Base-by-base conservation (phyloP, 805 yeast species). In the Saccharomyces cerevisiae region DNA sequence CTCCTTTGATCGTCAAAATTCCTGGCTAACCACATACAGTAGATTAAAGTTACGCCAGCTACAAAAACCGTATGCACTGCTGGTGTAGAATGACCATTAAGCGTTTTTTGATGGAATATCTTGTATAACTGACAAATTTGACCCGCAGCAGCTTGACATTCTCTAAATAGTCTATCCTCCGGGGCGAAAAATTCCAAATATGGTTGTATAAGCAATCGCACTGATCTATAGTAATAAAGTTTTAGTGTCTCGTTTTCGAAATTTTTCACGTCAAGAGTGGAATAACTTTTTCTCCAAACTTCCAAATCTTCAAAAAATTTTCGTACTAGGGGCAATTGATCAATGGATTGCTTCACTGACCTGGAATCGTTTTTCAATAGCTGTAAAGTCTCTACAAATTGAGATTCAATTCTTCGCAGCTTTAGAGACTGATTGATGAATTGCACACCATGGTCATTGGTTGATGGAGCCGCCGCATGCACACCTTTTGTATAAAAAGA, bases 141-240 rank as follows among this genome's bases (percentile, higher is more conserved):
- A 28, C 87, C 88, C 0, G 87, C 86, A 26, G 86, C 87, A 1
- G 84, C 84, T 62, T 83, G 87, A 65, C 88, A 83, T 65, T 83
- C 86, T 51, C 77, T 73, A 64, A 83, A 82, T 30, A 83, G 68
- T 49, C 79, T 72, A 63, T 81, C 83, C 61, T 78, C 80, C 4
- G 87, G 87, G 55, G 80, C 81, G 60, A 83, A 67, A 5, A 81
- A 67, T 61, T 82, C 87, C 54, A 83, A 63, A 64, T 80, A 83
- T 10, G 89, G 89, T 62, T 83, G 87, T 52, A 83, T 76, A 56
- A 83, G 66, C 49, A 81, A 67, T 56, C 89, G 70, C 6, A 83
- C 82, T 1, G 86, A 76, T 46, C 84, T 72, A 61, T 81, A 80
- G 61, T 83, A 83, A 58, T 82, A 82, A 26, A 81, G 69, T 61